Percentiles rank a stretch among this genome's conserved stretches.
Evolutionary conservation across 345 rosid species (phyloP).

Genomic region (Eucalyptus leucophloia): DNA sequence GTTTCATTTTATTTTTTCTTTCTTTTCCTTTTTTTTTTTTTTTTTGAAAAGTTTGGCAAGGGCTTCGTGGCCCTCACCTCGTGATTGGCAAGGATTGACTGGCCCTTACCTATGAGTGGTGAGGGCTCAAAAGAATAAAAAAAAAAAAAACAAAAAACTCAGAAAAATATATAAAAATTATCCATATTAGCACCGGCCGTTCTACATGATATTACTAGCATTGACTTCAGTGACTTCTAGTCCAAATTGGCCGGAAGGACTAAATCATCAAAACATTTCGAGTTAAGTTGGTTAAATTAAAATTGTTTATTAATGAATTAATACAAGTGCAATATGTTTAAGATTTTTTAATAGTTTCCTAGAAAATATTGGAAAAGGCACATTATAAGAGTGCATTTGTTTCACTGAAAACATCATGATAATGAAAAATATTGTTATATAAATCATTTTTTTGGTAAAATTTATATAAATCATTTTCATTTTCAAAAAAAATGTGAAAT

Average conservation of each 20-base stretch:
- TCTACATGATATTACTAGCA: background rate
- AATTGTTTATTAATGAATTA: no score
- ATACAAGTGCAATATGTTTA: background rate
- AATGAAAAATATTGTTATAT: no score
- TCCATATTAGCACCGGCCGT: fast-evolving
- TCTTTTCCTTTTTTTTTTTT: no score
- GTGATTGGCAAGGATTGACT: background rate
- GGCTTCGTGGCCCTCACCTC: background rate
- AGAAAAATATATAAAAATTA: no score
- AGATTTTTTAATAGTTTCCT: background rate
- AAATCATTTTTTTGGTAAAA: no score
- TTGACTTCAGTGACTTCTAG: background rate
- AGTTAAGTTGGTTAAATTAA: background rate
- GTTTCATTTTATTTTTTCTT: no score
- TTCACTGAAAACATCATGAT: no score
- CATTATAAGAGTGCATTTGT: no score
- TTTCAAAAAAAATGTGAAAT: no score
- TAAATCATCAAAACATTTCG: background rate
- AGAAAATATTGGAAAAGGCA: no score
- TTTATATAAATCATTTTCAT: no score
- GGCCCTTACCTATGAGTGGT: background rate
- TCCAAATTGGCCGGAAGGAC: background rate
- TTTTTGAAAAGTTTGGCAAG: background rate
- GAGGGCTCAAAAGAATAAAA: background rate
- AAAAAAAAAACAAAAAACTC: no score